Evolutionary conservation across 2,329 filamentous ascomycete genomes (phyloP), one percentile per base, ranked within the genome.

Genomic region (Neofusicoccum umdonicola): DNA sequence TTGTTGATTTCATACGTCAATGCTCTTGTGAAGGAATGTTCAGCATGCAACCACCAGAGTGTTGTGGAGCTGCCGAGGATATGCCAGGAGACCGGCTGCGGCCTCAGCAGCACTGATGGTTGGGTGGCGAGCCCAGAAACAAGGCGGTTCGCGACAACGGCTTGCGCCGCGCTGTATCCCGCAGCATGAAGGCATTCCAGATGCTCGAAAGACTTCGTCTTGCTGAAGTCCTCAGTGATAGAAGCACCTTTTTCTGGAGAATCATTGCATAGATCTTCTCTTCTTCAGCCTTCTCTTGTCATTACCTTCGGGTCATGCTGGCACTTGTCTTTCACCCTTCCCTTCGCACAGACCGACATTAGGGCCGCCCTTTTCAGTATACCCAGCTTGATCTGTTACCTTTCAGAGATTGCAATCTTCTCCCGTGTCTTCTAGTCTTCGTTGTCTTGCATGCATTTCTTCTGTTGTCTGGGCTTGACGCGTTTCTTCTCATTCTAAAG

Each of bases 331-430:
- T 62, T 51, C 47, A 13, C 51, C 44, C 44, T 62, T 51, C 47
- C 22, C 47, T 64, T 57, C 34, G 51, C 51, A 47, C 34, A 45
- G 62, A 41, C 42, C 52, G 27, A 42, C 42, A 19, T 15, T 15
- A 64, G 50, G 45, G 62, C 35, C 62, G 41, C 42, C 50, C 35
- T 48, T 63, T 64, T 39, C 42, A 48, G 37, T 64, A 64, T 64
- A 64, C 62, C 62, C 62, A 64, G 48, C 61, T 47, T 57, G 62
- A 64, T 64, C 50, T 63, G 50, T 54, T 45, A 54, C 48, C 48
- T 63, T 54, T 58, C 39, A 37, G 27, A 54, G 61, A 63, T 45
- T 54, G 61, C 61, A 54, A 37, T 39, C 45, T 63, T 54, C 31
- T 45, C 39, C 42, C 34, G n/a, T 54, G n/a, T 45, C 31, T 37